Evolutionary conservation across 2,329 filamentous ascomycete species (phyloP).

Genomic region (Diplodia mutila): DNA sequence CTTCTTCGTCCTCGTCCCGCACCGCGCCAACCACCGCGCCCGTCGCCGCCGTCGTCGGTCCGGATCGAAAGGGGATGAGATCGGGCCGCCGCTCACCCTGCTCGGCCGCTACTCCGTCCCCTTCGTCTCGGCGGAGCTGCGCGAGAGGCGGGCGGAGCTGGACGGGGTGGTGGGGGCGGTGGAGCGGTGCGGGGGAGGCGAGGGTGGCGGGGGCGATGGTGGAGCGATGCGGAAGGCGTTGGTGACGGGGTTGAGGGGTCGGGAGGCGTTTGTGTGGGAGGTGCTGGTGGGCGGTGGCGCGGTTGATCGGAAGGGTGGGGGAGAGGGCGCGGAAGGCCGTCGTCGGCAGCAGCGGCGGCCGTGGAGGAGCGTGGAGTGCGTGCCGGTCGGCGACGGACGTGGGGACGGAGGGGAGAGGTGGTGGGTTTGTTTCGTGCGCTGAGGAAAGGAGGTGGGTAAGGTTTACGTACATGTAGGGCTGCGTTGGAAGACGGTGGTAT

Average conservation of each 20-base stretch:
- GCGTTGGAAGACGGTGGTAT: too few relatives aligned
- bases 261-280: constrained; percentile 1
- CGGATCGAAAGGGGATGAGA: too few relatives aligned
- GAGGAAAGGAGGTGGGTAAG: background rate
- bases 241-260: background rate
- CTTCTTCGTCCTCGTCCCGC: constrained; percentile 5
- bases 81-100: background rate
- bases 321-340: background rate
- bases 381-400: constrained; percentile 5
- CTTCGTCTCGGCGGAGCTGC: background rate
- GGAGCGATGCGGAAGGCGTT: background rate
- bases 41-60: background rate
- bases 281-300: background rate
- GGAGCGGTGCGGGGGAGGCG: background rate
- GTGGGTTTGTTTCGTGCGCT: constrained; percentile 13
- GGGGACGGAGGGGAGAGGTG: background rate
- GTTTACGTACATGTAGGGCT: background rate
- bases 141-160: background rate
- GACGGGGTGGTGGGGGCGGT: background rate
- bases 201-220: background rate
- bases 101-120: background rate
- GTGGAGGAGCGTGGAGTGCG: constrained; percentile 4
- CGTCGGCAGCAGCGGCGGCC: background rate
- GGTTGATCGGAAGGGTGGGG: background rate
- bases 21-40: background rate